Conservation (phyloP, 208 protist genomes). For the Acanthamoeba healyi region DNA sequence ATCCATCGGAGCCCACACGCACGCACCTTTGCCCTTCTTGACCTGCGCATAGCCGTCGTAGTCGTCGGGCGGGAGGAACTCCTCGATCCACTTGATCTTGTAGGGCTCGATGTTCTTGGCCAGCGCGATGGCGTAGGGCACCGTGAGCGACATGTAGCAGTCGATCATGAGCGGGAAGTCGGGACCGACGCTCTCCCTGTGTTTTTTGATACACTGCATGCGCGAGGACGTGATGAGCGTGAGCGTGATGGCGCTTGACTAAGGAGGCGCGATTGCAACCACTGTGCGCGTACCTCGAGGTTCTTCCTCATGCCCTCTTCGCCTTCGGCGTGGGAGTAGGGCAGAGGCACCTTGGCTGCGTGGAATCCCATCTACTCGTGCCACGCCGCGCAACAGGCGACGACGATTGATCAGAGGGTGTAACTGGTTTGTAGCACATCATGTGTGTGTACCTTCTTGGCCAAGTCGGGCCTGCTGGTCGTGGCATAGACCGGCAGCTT, state of each 20-base stretch:
- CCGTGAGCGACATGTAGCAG: slow-evolving; percentile 85
- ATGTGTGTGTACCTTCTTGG: slow-evolving; percentile 71
- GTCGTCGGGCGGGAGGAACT: slow-evolving; percentile 84
- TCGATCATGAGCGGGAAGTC: slow-evolving; percentile 87
- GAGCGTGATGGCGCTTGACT: neutral
- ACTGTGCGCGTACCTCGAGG: slow-evolving; percentile 48
- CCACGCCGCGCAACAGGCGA: neutral
- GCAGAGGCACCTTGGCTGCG: slow-evolving; percentile 86
- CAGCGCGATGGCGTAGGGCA: slow-evolving; percentile 85
- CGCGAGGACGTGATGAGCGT: neutral
- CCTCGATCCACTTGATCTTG: slow-evolving; percentile 86
- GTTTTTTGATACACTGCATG: slow-evolving; percentile 54
- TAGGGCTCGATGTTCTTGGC: slow-evolving; percentile 74
- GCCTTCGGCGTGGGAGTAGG: slow-evolving; percentile 86
- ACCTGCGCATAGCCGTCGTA: slow-evolving; percentile 85
- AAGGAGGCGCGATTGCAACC: neutral
- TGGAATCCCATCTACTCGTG: slow-evolving; percentile 74
- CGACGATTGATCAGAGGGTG: too few species aligned
- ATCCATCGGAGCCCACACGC: neutral
- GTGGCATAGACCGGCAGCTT: slow-evolving; percentile 85
- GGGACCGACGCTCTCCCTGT: slow-evolving; percentile 77
- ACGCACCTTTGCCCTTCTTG: slow-evolving; percentile 76
- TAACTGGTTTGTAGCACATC: neutral
- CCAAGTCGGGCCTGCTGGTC: slow-evolving; percentile 81
- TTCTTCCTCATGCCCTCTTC: slow-evolving; percentile 86